Evolutionary conservation across 2,329 filamentous ascomycete species (phyloP), one percentile per base, ranked within the genome.

Genomic region (Cladosporium sp.): DNA sequence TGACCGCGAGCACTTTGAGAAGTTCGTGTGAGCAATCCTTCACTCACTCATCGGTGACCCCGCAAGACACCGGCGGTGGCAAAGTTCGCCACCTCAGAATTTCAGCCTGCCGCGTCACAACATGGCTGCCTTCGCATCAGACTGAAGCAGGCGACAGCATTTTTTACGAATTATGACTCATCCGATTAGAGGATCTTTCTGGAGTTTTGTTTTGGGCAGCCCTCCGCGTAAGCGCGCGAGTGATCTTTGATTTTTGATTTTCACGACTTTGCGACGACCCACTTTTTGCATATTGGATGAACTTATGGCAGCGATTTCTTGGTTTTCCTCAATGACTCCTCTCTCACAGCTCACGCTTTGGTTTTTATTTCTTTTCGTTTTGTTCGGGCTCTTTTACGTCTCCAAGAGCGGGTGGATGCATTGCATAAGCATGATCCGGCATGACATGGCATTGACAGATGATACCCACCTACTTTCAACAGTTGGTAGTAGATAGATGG

Each of bases 1-100:
- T 28, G 72, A 76, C 44, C 66, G 70, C 61, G 65, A 71, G 54
- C 71, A 68, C 67, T 73, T 74, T 67, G 54, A 70, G 64, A 47
- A 69, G 51, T 69, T 65, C 28, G 34, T 73, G 44, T 55, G 52
- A 55, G 52, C 30, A n/a, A 55, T 21, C n/a, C 52, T 55, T 32
- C 49, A 52, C 26, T 30, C 24, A 26, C 24, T 12, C 21, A 10
- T 32, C 52, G 15, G 41, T 24, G n/a, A 47, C 41, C 41, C 52
- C 52, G 52, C 52, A 55, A 34, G 52, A 34, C 26, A 28, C 26
- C 51, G 32, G 52, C 30, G 52, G 55, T 58, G 55, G 55, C 55
- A 58, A 58, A 58, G 2, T 55, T 58, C 55, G 55, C 55, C 55
- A 58, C 55, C 34, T 6, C 32, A n/a, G 52, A n/a, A n/a, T 57